phyloP scores from a whole-genome alignment of 2,329 filamentous ascomycete genomes.

The Scedosporium aurantiacum region DNA sequence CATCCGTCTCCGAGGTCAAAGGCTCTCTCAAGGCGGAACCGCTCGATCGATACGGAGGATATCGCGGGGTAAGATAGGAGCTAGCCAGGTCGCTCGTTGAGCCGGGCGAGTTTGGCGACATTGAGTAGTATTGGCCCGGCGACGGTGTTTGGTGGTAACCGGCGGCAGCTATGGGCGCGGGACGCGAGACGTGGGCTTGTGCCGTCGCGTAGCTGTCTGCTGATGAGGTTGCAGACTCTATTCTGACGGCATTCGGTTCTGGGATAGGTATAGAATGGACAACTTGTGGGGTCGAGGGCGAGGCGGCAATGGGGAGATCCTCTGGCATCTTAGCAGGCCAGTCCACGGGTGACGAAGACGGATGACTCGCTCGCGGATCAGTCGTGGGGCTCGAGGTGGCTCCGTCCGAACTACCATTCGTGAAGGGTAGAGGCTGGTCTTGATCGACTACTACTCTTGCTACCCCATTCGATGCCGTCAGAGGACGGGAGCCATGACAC shows the following conservation, averaged over 20 bases:
- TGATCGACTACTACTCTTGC: not conserved
- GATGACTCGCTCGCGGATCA: not conserved
- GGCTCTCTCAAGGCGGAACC: not conserved
- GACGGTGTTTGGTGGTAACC: not conserved
- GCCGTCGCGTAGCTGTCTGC: not conserved
- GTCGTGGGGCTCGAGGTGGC: not conserved
- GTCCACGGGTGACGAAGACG: not conserved
- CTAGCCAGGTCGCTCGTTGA: not conserved
- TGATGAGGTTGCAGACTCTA: not conserved
- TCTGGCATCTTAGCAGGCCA: not conserved
- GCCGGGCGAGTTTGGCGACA: not conserved
- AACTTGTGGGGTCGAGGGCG: not conserved
- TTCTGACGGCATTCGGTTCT: not conserved
- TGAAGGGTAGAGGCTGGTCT: constrained; percentile 2
- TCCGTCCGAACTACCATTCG: not conserved
- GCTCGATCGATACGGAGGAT: not conserved
- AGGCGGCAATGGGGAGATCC: not conserved
- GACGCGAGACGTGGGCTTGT: not conserved
- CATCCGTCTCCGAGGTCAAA: not conserved
- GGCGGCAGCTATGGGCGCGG: not conserved
- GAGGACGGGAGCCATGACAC: not conserved
- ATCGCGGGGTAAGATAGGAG: constrained; percentile 2
- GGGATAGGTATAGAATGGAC: not conserved
- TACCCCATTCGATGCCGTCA: not conserved
- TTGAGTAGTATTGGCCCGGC: not conserved